Evolutionary conservation across 2,329 filamentous ascomycete genomes (phyloP), one percentile per base, ranked within the genome.

Genomic region (Calonectria ilicicola): DNA sequence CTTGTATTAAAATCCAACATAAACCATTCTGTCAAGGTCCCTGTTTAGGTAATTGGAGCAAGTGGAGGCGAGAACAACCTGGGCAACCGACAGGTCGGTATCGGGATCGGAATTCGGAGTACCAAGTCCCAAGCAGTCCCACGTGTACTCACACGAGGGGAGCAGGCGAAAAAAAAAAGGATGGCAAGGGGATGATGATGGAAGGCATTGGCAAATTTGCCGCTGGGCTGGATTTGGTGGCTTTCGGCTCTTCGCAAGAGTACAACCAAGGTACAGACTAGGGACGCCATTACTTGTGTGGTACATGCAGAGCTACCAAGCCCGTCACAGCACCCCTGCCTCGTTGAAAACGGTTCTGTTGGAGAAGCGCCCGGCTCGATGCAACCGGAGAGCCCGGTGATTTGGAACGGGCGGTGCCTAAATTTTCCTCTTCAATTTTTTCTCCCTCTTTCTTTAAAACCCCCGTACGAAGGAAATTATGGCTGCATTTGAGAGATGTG

Each of bases 131-230:
- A 51, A 51, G 63, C 47, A 51, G 62, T 72, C 76, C 72, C 73
- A 78, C 73, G 73, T 75, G 72, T 72, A 73, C 66, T 21, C 19
- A n/a, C 44, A 17, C 46, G 12, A 44, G 44, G 42, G 64, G 53
- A 58, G 29, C 5, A 9, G 5, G 9, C 29, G 5, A 5, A 32
- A 32, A 32, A 32, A 29, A 29, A 32, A 32, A 32, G 9, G 29
- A 32, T 32, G 51, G 58, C 42, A 44, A 40, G 46, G 10, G 49
- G n/a, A n/a, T n/a, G n/a, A n/a, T n/a, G n/a, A 4, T 23, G 42
- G 44, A 19, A 9, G 51, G 7, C 32, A 35, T 35, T 12, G 12
- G 56, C 35, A 38, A 40, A 29, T 44, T 44, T 27, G 17, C 35
- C 38, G 38, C 56, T 44, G 35, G 56, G 23, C 29, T 17, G 42